Conservation (phyloP, 495 filamentous ascomycete species). For the Aspergillus biplanus region DNA sequence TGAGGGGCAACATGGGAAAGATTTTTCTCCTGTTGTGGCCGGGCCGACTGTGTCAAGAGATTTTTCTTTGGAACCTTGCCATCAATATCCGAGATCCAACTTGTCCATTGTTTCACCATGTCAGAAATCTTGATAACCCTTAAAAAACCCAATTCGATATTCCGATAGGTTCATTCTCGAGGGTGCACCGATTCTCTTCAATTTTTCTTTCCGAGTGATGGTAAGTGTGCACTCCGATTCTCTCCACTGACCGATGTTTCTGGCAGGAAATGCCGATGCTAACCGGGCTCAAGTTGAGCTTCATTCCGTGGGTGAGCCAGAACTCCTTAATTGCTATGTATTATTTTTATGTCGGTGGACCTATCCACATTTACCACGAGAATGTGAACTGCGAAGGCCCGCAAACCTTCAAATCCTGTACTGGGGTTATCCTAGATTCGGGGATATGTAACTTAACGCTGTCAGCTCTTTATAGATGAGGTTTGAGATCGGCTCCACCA, state of each 20-base stretch:
- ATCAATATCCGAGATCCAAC: constrained; percentile 25
- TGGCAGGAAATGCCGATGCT: neutral
- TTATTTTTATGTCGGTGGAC: neutral
- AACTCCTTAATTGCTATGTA: neutral
- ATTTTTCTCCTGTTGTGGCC: constrained; percentile 12
- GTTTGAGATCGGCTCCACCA: no score
- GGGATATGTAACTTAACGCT: no score
- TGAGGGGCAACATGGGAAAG: constrained; percentile 16
- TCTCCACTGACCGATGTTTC: neutral
- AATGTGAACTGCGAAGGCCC: no score
- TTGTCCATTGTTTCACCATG: neutral
- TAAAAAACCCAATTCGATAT: neutral
- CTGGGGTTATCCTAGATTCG: no score
- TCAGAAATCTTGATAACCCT: no score
- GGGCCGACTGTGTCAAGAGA: constrained; percentile 5
- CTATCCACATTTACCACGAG: no score
- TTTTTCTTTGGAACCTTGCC: constrained; percentile 18
- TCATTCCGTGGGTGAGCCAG: neutral
- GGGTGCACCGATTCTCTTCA: neutral
- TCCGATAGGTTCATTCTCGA: neutral
- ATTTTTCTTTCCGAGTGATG: neutral
- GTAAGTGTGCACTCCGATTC: neutral
- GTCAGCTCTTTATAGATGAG: no score
- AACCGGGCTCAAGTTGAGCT: neutral
- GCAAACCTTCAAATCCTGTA: no score